These are phyloP conservation scores for Xylariaceae sp. DNA, from an alignment of 2,329 filamentous ascomycete species.

Conservation along the genomic window DNA sequence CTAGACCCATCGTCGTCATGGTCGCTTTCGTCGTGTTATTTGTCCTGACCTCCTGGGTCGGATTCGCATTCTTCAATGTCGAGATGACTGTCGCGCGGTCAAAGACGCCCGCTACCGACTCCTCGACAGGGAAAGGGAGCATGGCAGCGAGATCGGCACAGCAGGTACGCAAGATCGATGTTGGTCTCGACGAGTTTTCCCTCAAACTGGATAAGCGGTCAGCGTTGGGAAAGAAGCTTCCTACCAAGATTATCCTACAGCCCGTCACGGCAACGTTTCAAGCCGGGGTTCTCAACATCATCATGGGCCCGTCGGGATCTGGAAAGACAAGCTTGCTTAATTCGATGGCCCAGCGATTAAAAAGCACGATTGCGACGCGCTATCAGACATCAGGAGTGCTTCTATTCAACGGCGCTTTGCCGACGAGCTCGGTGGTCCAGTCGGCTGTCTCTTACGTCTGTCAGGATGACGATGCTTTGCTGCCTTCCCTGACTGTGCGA, in stretches of 20 bases:
- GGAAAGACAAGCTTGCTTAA: constrained; percentile 73
- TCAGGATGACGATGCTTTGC: constrained; percentile 70
- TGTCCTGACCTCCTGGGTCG: constrained; percentile 52
- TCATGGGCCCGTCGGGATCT: constrained; percentile 74
- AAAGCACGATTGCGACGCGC: constrained; percentile 54
- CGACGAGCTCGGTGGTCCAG: constrained; percentile 62
- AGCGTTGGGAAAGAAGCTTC: constrained; percentile 44
- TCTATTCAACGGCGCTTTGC: constrained; percentile 63
- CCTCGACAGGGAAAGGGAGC: constrained; percentile 66
- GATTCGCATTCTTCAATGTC: constrained; percentile 59
- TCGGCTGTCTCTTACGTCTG: constrained; percentile 73
- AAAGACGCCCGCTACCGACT: constrained; percentile 52
- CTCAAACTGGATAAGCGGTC: constrained; percentile 59
- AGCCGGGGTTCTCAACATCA: constrained; percentile 64
- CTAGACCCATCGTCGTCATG: constrained; percentile 58
- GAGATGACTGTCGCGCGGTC: constrained; percentile 66
- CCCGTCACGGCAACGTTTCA: constrained; percentile 63
- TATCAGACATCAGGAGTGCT: constrained; percentile 60
- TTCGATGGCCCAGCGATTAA: constrained; percentile 63
- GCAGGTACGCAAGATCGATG: constrained; percentile 55
- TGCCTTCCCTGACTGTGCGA: constrained; percentile 69
- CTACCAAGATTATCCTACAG: constrained; percentile 56
- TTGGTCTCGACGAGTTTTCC: constrained; percentile 59
- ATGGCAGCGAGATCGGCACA: constrained; percentile 49
- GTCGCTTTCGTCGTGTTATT: constrained; percentile 60